These are phyloP conservation scores for Macrolepiota fuliginosa DNA, from an alignment of 768 basidiomycete species.

Conservation along the genomic window DNA sequence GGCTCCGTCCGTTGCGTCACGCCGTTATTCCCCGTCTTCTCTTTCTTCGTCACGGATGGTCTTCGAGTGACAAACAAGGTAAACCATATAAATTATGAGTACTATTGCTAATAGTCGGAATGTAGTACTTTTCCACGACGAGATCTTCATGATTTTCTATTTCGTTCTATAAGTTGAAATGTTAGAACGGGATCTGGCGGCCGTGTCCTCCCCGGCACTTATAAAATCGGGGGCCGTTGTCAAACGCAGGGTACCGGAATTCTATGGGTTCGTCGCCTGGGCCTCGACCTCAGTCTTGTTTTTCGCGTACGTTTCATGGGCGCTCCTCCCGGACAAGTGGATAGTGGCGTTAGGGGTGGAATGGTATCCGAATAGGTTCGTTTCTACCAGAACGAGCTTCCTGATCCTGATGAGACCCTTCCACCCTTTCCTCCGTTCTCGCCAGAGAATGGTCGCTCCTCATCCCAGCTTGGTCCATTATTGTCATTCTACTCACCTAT, in stretches of 20 bases:
- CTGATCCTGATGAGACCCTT: background rate
- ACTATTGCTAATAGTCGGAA: too few species aligned
- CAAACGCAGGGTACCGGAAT: slow-evolving; percentile 70
- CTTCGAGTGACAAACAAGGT: too few species aligned
- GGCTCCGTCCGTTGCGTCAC: too few species aligned
- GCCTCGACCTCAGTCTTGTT: slow-evolving; percentile 73
- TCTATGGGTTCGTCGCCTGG: slow-evolving; percentile 91
- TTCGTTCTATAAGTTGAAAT: too few species aligned
- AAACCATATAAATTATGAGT: too few species aligned
- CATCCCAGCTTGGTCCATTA: slow-evolving; percentile 73
- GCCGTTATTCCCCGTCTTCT: too few species aligned
- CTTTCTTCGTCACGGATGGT: too few species aligned
- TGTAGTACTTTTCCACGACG: too few species aligned
- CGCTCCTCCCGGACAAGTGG: slow-evolving; percentile 69
- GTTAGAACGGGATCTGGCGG: too few species aligned
- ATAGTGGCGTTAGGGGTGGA: slow-evolving; percentile 64
- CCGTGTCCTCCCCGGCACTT: background rate
- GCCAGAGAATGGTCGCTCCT: slow-evolving; percentile 83
- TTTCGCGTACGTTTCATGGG: slow-evolving; percentile 75
- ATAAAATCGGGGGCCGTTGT: background rate
- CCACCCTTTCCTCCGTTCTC: background rate
- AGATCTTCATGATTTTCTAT: too few species aligned
- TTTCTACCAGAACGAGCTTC: background rate
- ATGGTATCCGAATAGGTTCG: slow-evolving; percentile 89
- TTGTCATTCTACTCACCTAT: slow-evolving; percentile 74